These are phyloP conservation scores for Brasenia schreberi DNA, from an alignment of 164 flowering plant genomes.

Conservation along the genomic window DNA sequence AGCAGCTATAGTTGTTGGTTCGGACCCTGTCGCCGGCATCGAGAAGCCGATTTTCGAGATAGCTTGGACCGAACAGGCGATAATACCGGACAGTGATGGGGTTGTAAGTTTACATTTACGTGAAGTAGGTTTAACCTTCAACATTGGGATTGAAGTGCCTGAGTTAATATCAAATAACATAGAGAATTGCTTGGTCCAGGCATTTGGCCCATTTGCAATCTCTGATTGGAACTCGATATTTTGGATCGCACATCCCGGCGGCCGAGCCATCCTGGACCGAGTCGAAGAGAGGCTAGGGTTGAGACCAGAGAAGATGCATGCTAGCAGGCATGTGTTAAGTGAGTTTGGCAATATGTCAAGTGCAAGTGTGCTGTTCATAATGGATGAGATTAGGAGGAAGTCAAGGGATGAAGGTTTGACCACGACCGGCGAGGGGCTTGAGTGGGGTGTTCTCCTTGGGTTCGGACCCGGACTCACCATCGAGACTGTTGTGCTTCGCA, in stretches of 20 bases:
- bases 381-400: constrained; percentile 3
- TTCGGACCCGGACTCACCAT: background rate
- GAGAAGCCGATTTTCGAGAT: background rate
- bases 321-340: constrained; percentile 1
- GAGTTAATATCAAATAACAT: background rate
- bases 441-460: constrained; percentile 4
- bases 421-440: background rate
- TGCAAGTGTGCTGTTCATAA: constrained; percentile 4
- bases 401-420: background rate
- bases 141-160: background rate
- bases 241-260: constrained; percentile 6
- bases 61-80: background rate
- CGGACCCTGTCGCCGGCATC: background rate
- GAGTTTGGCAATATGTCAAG: constrained; percentile 16
- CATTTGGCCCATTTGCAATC: background rate
- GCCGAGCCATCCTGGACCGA: constrained; percentile 9
- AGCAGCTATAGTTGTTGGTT: background rate
- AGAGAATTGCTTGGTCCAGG: background rate
- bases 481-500: background rate
- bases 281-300: constrained; percentile 1
- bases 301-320: constrained; percentile 2
- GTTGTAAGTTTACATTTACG: background rate
- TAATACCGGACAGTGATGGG: background rate
- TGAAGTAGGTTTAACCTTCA: background rate
- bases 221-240: constrained; percentile 5